Evolutionary conservation across 306 rosid species (phyloP), one percentile per base, ranked within the genome.

Genomic region (Fragaria nilgerrensis): DNA sequence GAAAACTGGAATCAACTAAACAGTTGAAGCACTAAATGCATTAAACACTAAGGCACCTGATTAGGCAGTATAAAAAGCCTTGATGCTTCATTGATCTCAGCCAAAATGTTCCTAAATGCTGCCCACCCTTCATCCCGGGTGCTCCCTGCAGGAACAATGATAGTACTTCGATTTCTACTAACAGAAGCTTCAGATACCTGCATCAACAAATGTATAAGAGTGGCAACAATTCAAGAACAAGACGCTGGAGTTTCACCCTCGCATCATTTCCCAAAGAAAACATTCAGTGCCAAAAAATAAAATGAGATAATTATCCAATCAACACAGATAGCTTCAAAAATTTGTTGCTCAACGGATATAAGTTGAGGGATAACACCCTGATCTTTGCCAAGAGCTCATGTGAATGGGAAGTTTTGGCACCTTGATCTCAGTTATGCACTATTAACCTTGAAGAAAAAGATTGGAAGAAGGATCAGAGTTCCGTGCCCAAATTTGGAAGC

Each of bases 111-210:
- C 81, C 99, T 85, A 80, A 96, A 96, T 45, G 98, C 96, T 45
- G 99, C 88, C 99, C 99, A 96, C 59, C 99, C 99, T 84, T 96
- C 99, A 76, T 96, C 99, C 76, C 90, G 87, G 74, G 88, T 85
- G 82, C 92, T 96, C 84, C 99, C 98, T 20, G 99, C 98, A 50
- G 99, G 99, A 84, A 96, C 97, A 76, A 96, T 96, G 79, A 96
- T 96, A 78, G 99, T 96, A 83, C 99, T 96, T 61, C 99, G 97
- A 74, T 96, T 96, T 86, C 99, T 88, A 86, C 97, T 92, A 47
- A 96, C 97, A 78, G 99, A 96, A 65, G 99, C 99, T 85, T 96
- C 99, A 49, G 98, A 92, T 61, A 96, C 97, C 99, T 96, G 84
- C 61, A 76, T 29, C 80, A 79, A 79, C n/a, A 53, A 7, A 65